Conservation (phyloP, 2,329 filamentous ascomycete genomes). For the Curvularia verruculosa region DNA sequence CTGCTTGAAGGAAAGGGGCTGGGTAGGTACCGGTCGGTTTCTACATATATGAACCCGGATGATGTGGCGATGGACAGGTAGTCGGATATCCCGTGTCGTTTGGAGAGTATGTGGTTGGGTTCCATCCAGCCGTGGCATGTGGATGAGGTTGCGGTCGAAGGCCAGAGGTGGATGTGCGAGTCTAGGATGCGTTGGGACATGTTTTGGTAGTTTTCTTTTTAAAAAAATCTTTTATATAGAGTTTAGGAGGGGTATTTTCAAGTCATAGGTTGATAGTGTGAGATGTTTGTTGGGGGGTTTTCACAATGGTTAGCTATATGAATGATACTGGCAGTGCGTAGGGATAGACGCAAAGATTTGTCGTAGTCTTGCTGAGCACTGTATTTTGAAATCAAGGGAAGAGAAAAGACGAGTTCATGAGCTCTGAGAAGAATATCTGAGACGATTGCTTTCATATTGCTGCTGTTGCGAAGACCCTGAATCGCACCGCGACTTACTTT, state of each 20-base stretch:
- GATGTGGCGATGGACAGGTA: conserved; percentile 52
- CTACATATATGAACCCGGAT: conserved; percentile 77
- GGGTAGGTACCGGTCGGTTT: conserved; percentile 70
- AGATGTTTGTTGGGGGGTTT: background rate
- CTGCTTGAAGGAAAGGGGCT: background rate
- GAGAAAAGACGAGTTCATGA: background rate
- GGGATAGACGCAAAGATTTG: background rate
- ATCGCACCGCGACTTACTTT: background rate
- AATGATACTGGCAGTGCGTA: background rate
- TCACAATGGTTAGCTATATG: background rate
- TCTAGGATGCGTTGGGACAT: conserved; percentile 68
- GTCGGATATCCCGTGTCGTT: conserved; percentile 68
- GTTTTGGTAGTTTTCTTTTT: background rate
- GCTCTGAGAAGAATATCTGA: background rate
- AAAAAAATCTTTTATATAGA: too few species aligned
- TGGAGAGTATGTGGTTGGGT: conserved; percentile 61
- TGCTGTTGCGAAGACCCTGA: conserved; percentile 3
- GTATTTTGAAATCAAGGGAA: background rate
- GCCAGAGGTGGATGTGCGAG: conserved; percentile 90
- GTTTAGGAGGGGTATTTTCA: too few species aligned
- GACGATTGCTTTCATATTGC: background rate
- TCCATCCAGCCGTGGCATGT: conserved; percentile 72
- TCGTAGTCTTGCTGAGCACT: background rate
- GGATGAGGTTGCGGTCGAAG: conserved; percentile 65
- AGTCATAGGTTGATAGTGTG: background rate